Conservation (phyloP, 2,329 filamentous ascomycete genomes). For the Colletotrichum lini region DNA sequence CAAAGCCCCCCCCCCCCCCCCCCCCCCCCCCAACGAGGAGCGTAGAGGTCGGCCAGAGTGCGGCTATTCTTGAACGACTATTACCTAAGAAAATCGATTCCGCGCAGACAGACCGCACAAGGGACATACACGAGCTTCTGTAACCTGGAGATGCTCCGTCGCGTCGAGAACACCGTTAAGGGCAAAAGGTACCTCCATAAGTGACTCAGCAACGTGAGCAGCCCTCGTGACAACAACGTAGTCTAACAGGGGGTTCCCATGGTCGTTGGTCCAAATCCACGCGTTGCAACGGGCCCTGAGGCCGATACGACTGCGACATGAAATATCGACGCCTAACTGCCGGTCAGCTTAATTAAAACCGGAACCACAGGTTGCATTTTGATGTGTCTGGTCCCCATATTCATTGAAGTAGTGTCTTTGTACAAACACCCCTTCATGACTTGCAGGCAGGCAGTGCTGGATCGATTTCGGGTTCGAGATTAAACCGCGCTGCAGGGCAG, state of each 20-base stretch:
- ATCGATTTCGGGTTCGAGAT: constrained; percentile 24
- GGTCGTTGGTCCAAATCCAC: not conserved
- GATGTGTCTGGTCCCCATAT: not conserved
- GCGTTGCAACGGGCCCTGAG: not conserved
- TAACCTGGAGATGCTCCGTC: too few relatives aligned
- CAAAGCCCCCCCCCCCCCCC: not conserved
- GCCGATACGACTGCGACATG: not conserved
- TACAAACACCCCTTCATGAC: constrained; percentile 8
- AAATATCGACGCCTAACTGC: constrained; percentile 8
- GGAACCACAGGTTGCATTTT: constrained; percentile 16
- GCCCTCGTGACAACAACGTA: not conserved
- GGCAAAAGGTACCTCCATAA: not conserved
- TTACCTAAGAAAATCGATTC: not conserved
- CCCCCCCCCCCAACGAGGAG: too few relatives aligned
- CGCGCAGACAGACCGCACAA: not conserved
- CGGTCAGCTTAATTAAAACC: constrained; percentile 12
- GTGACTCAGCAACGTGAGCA: constrained; percentile 12
- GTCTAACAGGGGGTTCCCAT: constrained; percentile 1
- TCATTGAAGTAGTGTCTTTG: too few relatives aligned
- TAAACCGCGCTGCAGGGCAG: constrained; percentile 12
- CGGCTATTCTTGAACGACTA: not conserved
- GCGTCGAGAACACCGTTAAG: not conserved
- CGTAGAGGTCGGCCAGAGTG: not conserved
- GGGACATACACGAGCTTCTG: too few relatives aligned
- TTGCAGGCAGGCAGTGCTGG: constrained; percentile 29